Conservation (phyloP, 2,329 filamentous ascomycete genomes). For the Penicillium sp. region DNA sequence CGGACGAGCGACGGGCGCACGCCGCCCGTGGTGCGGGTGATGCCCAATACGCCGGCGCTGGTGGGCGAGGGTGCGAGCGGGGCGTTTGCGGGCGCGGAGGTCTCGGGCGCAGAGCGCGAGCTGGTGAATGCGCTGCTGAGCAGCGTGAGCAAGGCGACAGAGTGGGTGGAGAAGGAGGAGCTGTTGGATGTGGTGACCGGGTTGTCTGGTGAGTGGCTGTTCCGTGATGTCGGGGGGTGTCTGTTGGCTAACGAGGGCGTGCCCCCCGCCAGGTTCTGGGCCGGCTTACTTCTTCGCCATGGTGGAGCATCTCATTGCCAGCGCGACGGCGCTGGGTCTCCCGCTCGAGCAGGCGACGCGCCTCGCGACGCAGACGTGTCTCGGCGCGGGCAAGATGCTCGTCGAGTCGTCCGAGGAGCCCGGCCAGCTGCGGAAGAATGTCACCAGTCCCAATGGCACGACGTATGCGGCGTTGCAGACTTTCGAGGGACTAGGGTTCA, state of each 20-base stretch:
- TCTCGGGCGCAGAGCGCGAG: constrained; percentile 30
- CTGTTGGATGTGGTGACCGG: constrained; percentile 38
- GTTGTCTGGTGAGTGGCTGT: constrained; percentile 29
- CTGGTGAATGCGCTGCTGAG: constrained; percentile 30
- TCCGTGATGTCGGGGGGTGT: neutral
- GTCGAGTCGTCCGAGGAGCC: constrained; percentile 31
- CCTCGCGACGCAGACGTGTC: constrained; percentile 35
- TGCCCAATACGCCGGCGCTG: constrained; percentile 37
- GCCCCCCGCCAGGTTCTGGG: constrained; percentile 31
- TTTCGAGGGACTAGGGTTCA: constrained; percentile 30
- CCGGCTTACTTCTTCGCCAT: constrained; percentile 40
- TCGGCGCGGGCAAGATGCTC: constrained; percentile 37
- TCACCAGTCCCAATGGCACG: constrained; percentile 38
- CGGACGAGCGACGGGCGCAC: constrained; percentile 24
- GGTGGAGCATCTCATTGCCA: constrained; percentile 36
- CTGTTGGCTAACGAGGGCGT: too few relatives aligned
- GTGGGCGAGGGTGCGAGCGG: constrained; percentile 36
- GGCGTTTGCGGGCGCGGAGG: constrained; percentile 27
- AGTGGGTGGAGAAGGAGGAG: constrained; percentile 37
- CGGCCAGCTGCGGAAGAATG: constrained; percentile 35
- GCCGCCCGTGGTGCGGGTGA: constrained; percentile 34
- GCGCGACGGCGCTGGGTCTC: constrained; percentile 33
- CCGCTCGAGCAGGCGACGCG: constrained; percentile 35
- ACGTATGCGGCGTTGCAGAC: constrained; percentile 34
- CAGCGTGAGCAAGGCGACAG: constrained; percentile 34